These are phyloP conservation scores for Debaryomyces psychrophilus DNA, from an alignment of 1,139 yeast species.

Conservation along the genomic window DNA sequence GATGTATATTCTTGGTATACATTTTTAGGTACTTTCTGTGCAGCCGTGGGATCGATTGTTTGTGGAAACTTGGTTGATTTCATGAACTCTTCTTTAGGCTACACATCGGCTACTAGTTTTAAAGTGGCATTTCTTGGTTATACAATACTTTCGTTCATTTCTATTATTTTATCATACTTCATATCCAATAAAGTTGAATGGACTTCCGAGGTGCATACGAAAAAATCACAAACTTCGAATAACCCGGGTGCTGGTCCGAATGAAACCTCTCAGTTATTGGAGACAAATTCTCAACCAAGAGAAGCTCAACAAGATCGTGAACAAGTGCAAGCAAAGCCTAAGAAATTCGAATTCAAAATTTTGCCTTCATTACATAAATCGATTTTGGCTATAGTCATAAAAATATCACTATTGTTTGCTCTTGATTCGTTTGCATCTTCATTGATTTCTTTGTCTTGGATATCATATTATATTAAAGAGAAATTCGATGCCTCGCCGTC, in stretches of 20 bases:
- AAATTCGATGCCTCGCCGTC: constrained; percentile 38
- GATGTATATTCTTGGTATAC: constrained; percentile 49
- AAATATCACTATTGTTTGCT: constrained; percentile 41
- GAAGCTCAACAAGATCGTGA: background rate
- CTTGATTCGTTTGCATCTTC: constrained; percentile 50
- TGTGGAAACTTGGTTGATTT: constrained; percentile 35
- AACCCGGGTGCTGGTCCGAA: background rate
- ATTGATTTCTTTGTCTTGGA: constrained; percentile 49
- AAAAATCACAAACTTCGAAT: background rate
- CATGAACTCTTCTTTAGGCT: constrained; percentile 21
- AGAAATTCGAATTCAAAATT: constrained; percentile 18
- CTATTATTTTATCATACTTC: constrained; percentile 22
- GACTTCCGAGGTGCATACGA: constrained; percentile 10
- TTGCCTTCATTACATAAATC: constrained; percentile 26
- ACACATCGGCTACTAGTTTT: constrained; percentile 30
- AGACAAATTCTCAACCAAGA: background rate
- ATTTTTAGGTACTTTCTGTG: constrained; percentile 39
- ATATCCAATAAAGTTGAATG: constrained; percentile 27
- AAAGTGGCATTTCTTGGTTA: constrained; percentile 32
- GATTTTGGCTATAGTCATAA: constrained; percentile 29
- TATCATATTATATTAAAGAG: constrained; percentile 41
- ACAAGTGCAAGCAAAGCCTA: constrained; percentile 7
- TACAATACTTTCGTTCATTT: constrained; percentile 25
- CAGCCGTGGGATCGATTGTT: constrained; percentile 39
- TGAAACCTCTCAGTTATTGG: constrained; percentile 19